Evolutionary conservation across 2,329 filamentous ascomycete genomes (phyloP), one percentile per base, ranked within the genome.

Genomic region (Ramularia collo-cygni): DNA sequence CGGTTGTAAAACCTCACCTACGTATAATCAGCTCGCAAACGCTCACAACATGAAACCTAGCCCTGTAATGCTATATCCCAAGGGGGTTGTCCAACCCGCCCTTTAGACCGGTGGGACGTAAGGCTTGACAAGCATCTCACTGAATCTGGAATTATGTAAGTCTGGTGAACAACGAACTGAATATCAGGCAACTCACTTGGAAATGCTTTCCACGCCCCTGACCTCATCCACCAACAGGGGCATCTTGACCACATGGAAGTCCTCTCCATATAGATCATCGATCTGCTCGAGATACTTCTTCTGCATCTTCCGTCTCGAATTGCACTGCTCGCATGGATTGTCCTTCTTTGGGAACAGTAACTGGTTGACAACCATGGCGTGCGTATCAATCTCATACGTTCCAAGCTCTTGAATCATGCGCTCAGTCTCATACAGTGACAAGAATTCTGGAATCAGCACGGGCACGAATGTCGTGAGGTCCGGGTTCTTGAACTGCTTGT

Each of bases 221-320:
- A 98, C 89, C 69, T 98, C 92, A 64, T 98, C 90, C 1, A 94
- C 86, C 44, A 98, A 69, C 58, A 98, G 67, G 27, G 92, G 92
- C 89, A 98, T 96, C 74, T 90, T 90, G 53, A 98, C 90, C 28
- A 98, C 89, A 62, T 98, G 95, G 71, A 98, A 98, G 65, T 98
- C 92, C 60, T 95, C 89, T n/a, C 57, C 58, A 63, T 98, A 98
- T 43, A 98, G 69, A 70, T 98, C 92, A 67, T 94, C 89, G 57
- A 96, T 96, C 73, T 98, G 90, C 61, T 96, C 89, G 30, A 98
- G 75, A 62, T 98, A 98, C 71, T 98, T 98, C 74, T 88, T 92
- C 74, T 98, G 92, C 92, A 98, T 98, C 72, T 93, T 93, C 59
- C 89, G 75, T 50, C 92, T 74, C 32, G 92, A 85, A 61, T 88